A percentile compares a stretch with the other conserved stretches of the same genome.
These are phyloP conservation scores for Myxozyma vanderwaltii DNA, from an alignment of 805 yeast species.

Conservation along the genomic window DNA sequence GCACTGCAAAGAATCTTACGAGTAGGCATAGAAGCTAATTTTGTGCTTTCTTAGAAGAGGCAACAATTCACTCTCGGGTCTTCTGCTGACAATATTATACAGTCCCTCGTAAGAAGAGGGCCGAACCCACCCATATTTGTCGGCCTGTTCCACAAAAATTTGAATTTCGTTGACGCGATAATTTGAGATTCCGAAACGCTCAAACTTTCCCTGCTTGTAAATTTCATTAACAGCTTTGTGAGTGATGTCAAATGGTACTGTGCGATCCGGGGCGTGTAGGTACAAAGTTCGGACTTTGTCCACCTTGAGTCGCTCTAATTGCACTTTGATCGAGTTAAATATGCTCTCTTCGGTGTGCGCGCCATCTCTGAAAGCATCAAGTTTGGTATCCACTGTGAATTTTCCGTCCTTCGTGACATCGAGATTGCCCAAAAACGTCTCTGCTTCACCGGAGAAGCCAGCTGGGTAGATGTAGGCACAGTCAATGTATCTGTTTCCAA, in stretches of 20 bases:
- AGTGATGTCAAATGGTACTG: slow-evolving; percentile 36
- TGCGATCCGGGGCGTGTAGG: slow-evolving; percentile 36
- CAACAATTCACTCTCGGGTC: slow-evolving; percentile 34
- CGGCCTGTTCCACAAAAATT: slow-evolving; percentile 23
- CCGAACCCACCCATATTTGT: slow-evolving; percentile 17
- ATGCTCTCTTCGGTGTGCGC: slow-evolving; percentile 16
- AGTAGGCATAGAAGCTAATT: slow-evolving; percentile 38
- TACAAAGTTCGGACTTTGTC: slow-evolving; percentile 25
- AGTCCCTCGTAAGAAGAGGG: slow-evolving; percentile 39
- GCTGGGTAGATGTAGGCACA: slow-evolving; percentile 27
- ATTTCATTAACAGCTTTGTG: slow-evolving; percentile 35
- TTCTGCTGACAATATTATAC: slow-evolving; percentile 37
- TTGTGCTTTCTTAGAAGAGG: slow-evolving; percentile 34
- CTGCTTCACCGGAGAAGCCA: slow-evolving; percentile 20
- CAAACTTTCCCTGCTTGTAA: slow-evolving; percentile 37
- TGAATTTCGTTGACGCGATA: slow-evolving; percentile 33
- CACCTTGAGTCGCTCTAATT: slow-evolving; percentile 15
- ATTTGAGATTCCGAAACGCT: slow-evolving; percentile 38
- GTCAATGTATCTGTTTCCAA: slow-evolving; percentile 12
- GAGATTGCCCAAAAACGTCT: slow-evolving; percentile 20
- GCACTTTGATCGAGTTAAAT: slow-evolving; percentile 7
- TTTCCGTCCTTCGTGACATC: slow-evolving; percentile 6
- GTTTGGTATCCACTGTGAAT: slow-evolving; percentile 17
- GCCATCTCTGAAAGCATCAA: slow-evolving; percentile 5
- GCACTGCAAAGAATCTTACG: slow-evolving; percentile 8